Conservation (phyloP, 2,329 filamentous ascomycete genomes). For the Xylariaceae sp. region DNA sequence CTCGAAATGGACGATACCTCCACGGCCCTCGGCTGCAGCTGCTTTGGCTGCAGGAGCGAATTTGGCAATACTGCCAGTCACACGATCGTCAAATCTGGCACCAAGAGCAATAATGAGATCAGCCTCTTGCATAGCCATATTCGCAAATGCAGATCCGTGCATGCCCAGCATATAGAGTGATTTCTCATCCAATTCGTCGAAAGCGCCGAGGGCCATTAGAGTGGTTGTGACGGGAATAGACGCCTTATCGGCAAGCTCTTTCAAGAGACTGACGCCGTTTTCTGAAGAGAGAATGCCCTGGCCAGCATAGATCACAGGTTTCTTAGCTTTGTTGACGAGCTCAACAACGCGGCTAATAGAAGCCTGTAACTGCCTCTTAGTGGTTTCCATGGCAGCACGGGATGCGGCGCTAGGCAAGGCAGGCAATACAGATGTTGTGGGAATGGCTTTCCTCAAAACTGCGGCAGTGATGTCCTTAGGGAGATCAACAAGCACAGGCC, state of each 20-base stretch:
- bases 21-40: slow-evolving; percentile 78
- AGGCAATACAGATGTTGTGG: slow-evolving; percentile 68
- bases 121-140: slow-evolving; percentile 96
- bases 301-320: slow-evolving; percentile 92
- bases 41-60: slow-evolving; percentile 86
- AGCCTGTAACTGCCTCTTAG: slow-evolving; percentile 65
- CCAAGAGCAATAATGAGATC: slow-evolving; percentile 95
- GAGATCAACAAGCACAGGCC: slow-evolving; percentile 90
- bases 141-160: slow-evolving; percentile 96
- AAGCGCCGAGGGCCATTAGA: slow-evolving; percentile 86
- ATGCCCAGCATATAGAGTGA: slow-evolving; percentile 97
- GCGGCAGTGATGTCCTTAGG: slow-evolving; percentile 94
- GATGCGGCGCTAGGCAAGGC: slow-evolving; percentile 82
- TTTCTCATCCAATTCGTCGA: slow-evolving; percentile 90
- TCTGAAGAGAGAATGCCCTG: slow-evolving; percentile 80
- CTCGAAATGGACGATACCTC: slow-evolving; percentile 96
- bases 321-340: slow-evolving; percentile 84
- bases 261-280: slow-evolving; percentile 74
- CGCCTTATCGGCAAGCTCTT: slow-evolving; percentile 83
- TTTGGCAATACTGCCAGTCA: slow-evolving; percentile 74
- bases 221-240: slow-evolving; percentile 94
- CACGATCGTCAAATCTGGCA: slow-evolving; percentile 87
- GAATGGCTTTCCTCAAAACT: slow-evolving; percentile 78
- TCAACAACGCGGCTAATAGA: slow-evolving; percentile 75
- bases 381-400: slow-evolving; percentile 70